These are phyloP conservation scores for Venturia asperata DNA, from an alignment of 2,329 filamentous ascomycete species.

Conservation along the genomic window DNA sequence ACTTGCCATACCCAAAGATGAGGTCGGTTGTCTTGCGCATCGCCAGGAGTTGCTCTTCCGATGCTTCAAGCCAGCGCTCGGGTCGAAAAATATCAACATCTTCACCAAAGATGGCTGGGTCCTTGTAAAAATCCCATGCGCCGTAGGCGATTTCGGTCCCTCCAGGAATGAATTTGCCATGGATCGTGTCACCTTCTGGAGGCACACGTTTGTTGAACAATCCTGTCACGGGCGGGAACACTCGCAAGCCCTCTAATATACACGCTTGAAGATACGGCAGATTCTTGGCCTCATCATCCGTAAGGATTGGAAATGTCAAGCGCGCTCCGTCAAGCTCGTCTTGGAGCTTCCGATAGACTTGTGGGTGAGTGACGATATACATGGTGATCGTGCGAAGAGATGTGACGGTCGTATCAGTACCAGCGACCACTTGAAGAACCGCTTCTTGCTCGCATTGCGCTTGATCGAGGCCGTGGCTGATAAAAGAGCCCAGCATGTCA, in stretches of 20 bases:
- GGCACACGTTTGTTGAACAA: slow-evolving; percentile 36
- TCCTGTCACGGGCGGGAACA: slow-evolving; percentile 46
- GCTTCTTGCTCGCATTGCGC: slow-evolving; percentile 31
- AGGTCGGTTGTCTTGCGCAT: slow-evolving; percentile 25
- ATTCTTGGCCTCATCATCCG: slow-evolving; percentile 30
- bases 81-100: slow-evolving; percentile 44
- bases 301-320: slow-evolving; percentile 27
- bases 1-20: slow-evolving; percentile 33
- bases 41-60: slow-evolving; percentile 23
- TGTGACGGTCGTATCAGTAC: slow-evolving; percentile 52
- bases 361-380: slow-evolving; percentile 44
- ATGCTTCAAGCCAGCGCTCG: slow-evolving; percentile 42
- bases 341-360: slow-evolving; percentile 41
- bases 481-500: slow-evolving; percentile 50
- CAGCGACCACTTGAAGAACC: slow-evolving; percentile 42
- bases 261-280: slow-evolving; percentile 49
- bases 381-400: slow-evolving; percentile 48
- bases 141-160: slow-evolving; percentile 23
- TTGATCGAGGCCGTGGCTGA: slow-evolving; percentile 37
- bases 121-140: slow-evolving; percentile 33
- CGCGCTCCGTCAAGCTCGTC: slow-evolving; percentile 36
- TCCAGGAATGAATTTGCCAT: slow-evolving; percentile 16
- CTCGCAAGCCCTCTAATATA: slow-evolving; percentile 45
- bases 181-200: slow-evolving; percentile 13
- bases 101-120: slow-evolving; percentile 15